Conservation (phyloP, 148 eudicot genomes). For the Chenopodium berlandieri region DNA sequence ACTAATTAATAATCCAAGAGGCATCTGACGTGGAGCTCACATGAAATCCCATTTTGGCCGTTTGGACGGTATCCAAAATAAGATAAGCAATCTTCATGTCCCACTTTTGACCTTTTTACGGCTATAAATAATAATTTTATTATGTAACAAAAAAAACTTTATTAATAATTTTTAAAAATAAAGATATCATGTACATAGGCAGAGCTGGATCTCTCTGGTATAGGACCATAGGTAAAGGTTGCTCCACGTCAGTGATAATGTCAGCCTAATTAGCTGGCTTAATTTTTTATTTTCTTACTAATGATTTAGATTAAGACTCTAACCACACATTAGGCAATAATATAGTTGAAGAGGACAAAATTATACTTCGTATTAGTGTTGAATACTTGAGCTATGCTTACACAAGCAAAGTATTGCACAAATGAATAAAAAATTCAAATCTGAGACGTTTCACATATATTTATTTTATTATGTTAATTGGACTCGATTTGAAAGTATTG, state of each 20-base stretch:
- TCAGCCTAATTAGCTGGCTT: neutral
- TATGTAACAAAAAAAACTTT: no score
- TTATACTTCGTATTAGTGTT: neutral
- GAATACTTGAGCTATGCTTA: neutral
- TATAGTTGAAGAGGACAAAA: neutral
- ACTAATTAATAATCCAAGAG: neutral
- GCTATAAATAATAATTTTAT: neutral
- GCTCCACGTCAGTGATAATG: constrained; percentile 17
- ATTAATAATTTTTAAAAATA: neutral
- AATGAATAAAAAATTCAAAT: no score
- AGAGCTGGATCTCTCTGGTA: neutral
- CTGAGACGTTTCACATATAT: no score
- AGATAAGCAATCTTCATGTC: neutral
- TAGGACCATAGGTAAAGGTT: neutral
- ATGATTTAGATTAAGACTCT: neutral
- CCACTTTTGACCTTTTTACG: neutral
- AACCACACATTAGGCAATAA: neutral
- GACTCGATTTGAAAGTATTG: neutral
- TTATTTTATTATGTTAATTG: neutral
- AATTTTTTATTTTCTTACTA: neutral
- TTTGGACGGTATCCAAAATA: neutral
- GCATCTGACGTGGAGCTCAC: constrained; percentile 14
- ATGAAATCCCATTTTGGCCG: neutral
- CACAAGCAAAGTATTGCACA: neutral
- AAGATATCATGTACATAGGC: neutral